phyloP scores from a whole-genome alignment of 169 alveolate species.

The Theileria sp. region DNA sequence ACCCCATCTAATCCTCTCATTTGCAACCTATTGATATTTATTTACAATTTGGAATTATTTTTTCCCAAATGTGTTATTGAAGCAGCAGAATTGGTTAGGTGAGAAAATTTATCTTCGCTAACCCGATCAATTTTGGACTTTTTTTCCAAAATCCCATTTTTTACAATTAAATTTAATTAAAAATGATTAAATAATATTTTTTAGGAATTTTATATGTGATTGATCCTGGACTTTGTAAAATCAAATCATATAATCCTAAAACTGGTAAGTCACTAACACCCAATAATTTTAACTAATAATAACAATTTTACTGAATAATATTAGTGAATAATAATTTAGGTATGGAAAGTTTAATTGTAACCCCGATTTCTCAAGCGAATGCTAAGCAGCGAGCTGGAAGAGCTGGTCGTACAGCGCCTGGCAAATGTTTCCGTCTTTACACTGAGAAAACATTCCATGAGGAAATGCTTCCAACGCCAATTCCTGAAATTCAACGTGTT shows the following conservation, averaged over 20 bases:
- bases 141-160: not conserved
- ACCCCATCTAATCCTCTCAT: too few relatives aligned
- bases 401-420: slow-evolving; percentile 99
- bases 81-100: not conserved
- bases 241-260: slow-evolving; percentile 74
- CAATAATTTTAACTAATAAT: too few relatives aligned
- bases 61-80: not conserved
- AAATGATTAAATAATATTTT: not conserved
- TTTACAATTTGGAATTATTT: too few relatives aligned
- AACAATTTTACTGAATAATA: too few relatives aligned
- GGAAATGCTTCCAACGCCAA: slow-evolving; percentile 98
- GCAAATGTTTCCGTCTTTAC: slow-evolving; percentile 99
- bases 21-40: too few relatives aligned
- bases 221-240: slow-evolving; percentile 99
- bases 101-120: not conserved
- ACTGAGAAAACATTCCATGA: slow-evolving; percentile 96
- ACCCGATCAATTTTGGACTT: not conserved
- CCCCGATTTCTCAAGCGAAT: slow-evolving; percentile 97
- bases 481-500: slow-evolving; percentile 99
- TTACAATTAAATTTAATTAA: not conserved
- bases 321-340: too few relatives aligned
- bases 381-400: slow-evolving; percentile 99
- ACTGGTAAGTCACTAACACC: not conserved
- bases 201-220: slow-evolving; percentile 94
- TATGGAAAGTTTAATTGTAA: slow-evolving; percentile 96